Percentiles rank a stretch among this genome's conserved stretches.
Evolutionary conservation across 768 basidiomycete genomes (phyloP).

Genomic region (Lentinula aciculospora): DNA sequence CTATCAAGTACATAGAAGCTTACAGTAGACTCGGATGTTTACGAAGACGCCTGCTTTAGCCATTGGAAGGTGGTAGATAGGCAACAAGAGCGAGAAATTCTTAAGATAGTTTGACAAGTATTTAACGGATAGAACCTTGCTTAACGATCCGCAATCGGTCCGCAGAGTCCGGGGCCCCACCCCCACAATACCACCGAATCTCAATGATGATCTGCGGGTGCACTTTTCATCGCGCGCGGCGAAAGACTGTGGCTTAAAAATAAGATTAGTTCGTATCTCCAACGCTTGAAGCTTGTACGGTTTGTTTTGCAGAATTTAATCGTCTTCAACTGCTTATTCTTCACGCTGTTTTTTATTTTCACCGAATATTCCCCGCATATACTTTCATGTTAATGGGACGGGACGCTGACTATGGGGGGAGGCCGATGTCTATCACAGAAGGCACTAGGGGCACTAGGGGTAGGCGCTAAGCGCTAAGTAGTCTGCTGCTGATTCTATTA

Average conservation of each 20-base stretch:
- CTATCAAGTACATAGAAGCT: constrained; percentile 7
- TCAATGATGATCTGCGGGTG: background rate
- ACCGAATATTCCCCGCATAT: background rate
- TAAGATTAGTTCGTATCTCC: too few species aligned
- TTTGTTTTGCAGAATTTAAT: too few species aligned
- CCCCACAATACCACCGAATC: too few species aligned
- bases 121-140: background rate
- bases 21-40: constrained; percentile 44
- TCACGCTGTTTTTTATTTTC: background rate
- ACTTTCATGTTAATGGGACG: background rate
- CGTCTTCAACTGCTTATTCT: too few species aligned
- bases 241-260: too few species aligned
- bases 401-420: too few species aligned
- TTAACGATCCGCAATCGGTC: background rate
- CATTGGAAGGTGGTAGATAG: background rate
- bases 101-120: background rate
- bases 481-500: too few species aligned
- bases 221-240: too few species aligned
- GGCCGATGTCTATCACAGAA: background rate
- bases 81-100: background rate
- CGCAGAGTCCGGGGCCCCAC: background rate
- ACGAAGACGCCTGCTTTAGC: constrained; percentile 15
- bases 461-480: too few species aligned
- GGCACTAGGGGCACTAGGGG: background rate
- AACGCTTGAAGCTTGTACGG: too few species aligned